A percentile compares a stretch with the other conserved stretches of the same genome.
Evolutionary conservation across 345 rosid genomes (phyloP).

Genomic region (Sapria himalayana): DNA sequence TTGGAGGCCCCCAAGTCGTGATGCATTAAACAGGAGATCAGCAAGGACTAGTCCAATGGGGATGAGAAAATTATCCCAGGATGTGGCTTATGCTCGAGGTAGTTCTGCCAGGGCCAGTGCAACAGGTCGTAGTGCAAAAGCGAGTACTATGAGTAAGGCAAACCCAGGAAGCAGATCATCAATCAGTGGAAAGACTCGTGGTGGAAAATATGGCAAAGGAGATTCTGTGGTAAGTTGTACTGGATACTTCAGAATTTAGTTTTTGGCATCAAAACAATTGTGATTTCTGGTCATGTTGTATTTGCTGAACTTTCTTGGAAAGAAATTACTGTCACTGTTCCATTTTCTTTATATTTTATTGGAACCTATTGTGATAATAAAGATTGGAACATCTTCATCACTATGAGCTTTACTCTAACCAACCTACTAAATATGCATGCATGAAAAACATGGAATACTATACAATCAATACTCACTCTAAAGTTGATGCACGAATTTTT

Average conservation of each 20-base stretch:
- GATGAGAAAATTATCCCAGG: constrained; percentile 71
- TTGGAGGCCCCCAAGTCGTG: constrained; percentile 98
- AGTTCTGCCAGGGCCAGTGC: constrained; percentile 30
- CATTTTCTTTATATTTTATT: too few relatives aligned
- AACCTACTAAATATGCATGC: too few relatives aligned
- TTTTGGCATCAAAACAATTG: neutral
- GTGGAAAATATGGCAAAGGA: constrained; percentile 52
- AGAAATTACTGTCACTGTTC: too few relatives aligned
- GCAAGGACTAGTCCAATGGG: constrained; percentile 60
- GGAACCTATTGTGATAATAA: too few relatives aligned
- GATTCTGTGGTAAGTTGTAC: constrained; percentile 45
- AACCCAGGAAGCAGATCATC: constrained; percentile 50
- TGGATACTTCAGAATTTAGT: neutral
- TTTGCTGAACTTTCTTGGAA: too few relatives aligned
- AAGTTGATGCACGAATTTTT: too few relatives aligned
- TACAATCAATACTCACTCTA: too few relatives aligned
- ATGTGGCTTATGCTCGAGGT: constrained; percentile 87
- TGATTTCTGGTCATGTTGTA: too few relatives aligned
- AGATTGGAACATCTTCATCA: too few relatives aligned
- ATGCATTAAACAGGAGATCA: constrained; percentile 51
- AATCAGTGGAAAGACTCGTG: constrained; percentile 43
- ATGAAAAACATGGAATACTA: too few relatives aligned
- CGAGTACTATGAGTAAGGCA: constrained; percentile 36
- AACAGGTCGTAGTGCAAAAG: constrained; percentile 53
- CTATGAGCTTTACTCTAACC: too few relatives aligned